phyloP scores from a whole-genome alignment of 176 grass and related monocot genomes.

The Secale cereale region DNA sequence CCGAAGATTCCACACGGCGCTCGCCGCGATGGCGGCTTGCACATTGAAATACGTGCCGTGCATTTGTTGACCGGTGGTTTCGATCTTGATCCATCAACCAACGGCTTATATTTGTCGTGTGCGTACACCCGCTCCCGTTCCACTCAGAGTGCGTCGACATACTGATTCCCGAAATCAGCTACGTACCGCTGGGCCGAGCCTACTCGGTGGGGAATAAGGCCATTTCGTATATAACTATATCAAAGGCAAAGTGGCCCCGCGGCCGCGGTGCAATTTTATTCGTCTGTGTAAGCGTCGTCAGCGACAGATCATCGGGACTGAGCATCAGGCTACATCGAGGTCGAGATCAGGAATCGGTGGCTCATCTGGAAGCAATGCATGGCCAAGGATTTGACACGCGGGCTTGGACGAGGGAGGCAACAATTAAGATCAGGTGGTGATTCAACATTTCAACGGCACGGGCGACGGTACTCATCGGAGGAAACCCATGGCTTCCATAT shows the following conservation, averaged over 20 bases:
- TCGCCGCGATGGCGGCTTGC: background rate
- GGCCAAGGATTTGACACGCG: background rate
- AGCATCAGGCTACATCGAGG: background rate
- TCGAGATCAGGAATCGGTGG: background rate
- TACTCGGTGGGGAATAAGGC: background rate
- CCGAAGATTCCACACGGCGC: background rate
- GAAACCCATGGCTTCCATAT: no score
- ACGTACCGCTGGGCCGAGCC: no score
- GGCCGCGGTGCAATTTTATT: background rate
- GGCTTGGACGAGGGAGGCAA: background rate
- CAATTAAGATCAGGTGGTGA: no score
- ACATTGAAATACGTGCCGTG: background rate
- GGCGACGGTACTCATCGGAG: background rate
- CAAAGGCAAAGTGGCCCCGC: background rate
- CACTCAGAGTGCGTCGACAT: no score
- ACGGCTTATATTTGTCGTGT: background rate
- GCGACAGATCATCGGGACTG: background rate
- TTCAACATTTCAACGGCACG: background rate
- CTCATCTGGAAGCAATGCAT: no score
- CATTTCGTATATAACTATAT: no score
- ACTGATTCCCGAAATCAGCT: no score
- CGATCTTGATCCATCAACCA: background rate
- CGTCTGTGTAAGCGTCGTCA: background rate
- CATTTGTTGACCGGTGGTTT: background rate
- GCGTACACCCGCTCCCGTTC: background rate